Evolutionary conservation across 1,139 yeast genomes (phyloP), one percentile per base, ranked within the genome.

Genomic region (Yamadazyma atlantica): DNA sequence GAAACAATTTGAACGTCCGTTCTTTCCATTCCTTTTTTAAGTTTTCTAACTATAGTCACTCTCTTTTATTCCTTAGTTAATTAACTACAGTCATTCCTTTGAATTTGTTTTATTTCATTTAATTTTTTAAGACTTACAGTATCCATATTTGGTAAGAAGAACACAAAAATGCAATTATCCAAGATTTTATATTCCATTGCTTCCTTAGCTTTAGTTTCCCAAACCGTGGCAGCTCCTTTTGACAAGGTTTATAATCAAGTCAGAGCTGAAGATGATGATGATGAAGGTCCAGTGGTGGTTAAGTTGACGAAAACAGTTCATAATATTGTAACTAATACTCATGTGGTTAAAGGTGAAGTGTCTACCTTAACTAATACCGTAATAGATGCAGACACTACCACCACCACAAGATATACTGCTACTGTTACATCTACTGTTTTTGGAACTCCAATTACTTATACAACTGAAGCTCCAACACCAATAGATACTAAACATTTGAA

Each of bases 391-490:
- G 55, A 60, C 18, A 64, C 70, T 15, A 51, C 59, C 26, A 71
- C 76, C 13, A 59, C 62, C 33, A 71, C 76, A 18, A 57, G 60
- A 33, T 71, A 69, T 50, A 71, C 76, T 27, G 74, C 75, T 11
- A 71, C 77, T 6, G 70, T 65, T 32, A 70, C 75, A 6, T 60
- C 67, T 3, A 69, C 75, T 11, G 63, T 70, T 14, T 62, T 63
- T 42, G 75, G 75, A 19, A 53, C 60, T 16, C 65, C 67, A n/a
- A 48, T 55, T 31, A 66, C 71, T 22, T 69, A 49, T 48, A 60
- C 69, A 17, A 67, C 73, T 10, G 68, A 66, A 35, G 68, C 66
- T 12, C 49, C 62, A 19, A 62, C 70, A 22, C 69, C 73, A 37
- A 53, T 64, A 40, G 49, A 45, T 38, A 46, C 47, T 18, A 32